Conservation (phyloP, 2,329 filamentous ascomycete species). For the Rhytidhysteron rufulum region DNA sequence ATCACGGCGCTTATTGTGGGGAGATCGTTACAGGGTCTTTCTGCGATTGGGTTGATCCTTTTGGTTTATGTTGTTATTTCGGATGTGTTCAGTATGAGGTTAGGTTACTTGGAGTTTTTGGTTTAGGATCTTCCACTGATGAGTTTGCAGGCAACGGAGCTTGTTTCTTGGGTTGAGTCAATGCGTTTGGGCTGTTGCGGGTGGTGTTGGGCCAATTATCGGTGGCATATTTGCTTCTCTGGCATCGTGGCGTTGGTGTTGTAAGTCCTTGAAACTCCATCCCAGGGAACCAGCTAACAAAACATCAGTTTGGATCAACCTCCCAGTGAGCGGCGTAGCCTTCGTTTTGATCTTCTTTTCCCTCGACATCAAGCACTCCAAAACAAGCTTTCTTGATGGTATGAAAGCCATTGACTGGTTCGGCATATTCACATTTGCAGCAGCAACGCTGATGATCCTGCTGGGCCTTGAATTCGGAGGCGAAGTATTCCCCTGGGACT, state of each 20-base stretch:
- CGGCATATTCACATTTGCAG: conserved; percentile 49
- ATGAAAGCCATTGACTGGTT: conserved; percentile 53
- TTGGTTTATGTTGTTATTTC: conserved; percentile 61
- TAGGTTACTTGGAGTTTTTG: conserved; percentile 46
- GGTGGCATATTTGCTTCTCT: conserved; percentile 49
- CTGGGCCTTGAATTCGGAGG: conserved; percentile 55
- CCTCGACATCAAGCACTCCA: conserved; percentile 54
- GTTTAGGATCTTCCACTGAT: conserved; percentile 5
- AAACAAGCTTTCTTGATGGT: conserved; percentile 46
- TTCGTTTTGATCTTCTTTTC: conserved; percentile 49
- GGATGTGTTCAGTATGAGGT: conserved; percentile 60
- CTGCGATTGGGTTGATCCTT: conserved; percentile 59
- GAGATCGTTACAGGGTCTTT: conserved; percentile 60
- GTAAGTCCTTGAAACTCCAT: conserved; percentile 41
- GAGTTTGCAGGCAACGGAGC: conserved; percentile 33
- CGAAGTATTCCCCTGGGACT: conserved; percentile 50
- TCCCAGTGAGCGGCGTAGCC: conserved; percentile 48
- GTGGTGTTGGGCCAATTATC: conserved; percentile 50
- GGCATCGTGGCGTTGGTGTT: conserved; percentile 50
- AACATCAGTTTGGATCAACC: conserved; percentile 50
- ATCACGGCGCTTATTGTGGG: conserved; percentile 60
- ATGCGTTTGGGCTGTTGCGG: conserved; percentile 54
- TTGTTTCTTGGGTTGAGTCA: conserved; percentile 51
- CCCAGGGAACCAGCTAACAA: neutral
- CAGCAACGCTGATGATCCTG: conserved; percentile 49